phyloP scores from a whole-genome alignment of 495 filamentous ascomycete species.

The Xylaria scruposa region DNA sequence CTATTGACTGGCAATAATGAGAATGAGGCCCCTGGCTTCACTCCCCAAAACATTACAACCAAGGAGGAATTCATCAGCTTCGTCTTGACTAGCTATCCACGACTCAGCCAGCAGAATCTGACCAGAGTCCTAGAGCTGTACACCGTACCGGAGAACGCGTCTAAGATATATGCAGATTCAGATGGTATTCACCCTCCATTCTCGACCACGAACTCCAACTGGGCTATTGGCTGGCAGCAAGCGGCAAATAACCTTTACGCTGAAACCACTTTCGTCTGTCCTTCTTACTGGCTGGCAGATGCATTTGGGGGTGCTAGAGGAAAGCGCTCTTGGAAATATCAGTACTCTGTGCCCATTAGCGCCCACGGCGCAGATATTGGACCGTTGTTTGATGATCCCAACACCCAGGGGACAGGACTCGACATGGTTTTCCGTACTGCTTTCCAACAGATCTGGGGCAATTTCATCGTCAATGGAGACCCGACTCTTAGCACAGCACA shows the following conservation, averaged over 20 bases:
- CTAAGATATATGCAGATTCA: conserved; percentile 33
- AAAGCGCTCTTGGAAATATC: conserved; percentile 59
- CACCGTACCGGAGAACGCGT: conserved; percentile 37
- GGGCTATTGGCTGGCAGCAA: conserved; percentile 42
- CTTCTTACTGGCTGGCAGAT: conserved; percentile 66
- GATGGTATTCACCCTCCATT: conserved; percentile 39
- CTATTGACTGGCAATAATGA: conserved; percentile 34
- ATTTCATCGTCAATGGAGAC: conserved; percentile 60
- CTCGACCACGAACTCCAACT: conserved; percentile 41
- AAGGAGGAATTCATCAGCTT: conserved; percentile 52
- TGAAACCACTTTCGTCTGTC: conserved; percentile 66
- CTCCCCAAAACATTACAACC: conserved; percentile 58
- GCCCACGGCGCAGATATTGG: conserved; percentile 61
- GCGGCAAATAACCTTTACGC: conserved; percentile 58
- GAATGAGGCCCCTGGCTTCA: conserved; percentile 51
- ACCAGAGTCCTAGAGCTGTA: conserved; percentile 55
- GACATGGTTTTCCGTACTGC: conserved; percentile 39
- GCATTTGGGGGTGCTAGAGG: conserved; percentile 49
- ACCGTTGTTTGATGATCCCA: conserved; percentile 30
- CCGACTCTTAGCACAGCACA: conserved; percentile 51
- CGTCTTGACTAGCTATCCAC: conserved; percentile 56
- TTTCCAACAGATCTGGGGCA: conserved; percentile 51
- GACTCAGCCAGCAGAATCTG: conserved; percentile 55
- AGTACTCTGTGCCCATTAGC: conserved; percentile 63
- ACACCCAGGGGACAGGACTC: conserved; percentile 23